A percentile compares a stretch with the other conserved stretches of the same genome.
phyloP scores from a whole-genome alignment of 2,329 filamentous ascomycete genomes.

The Magnaporthiopsis rhizophila region DNA sequence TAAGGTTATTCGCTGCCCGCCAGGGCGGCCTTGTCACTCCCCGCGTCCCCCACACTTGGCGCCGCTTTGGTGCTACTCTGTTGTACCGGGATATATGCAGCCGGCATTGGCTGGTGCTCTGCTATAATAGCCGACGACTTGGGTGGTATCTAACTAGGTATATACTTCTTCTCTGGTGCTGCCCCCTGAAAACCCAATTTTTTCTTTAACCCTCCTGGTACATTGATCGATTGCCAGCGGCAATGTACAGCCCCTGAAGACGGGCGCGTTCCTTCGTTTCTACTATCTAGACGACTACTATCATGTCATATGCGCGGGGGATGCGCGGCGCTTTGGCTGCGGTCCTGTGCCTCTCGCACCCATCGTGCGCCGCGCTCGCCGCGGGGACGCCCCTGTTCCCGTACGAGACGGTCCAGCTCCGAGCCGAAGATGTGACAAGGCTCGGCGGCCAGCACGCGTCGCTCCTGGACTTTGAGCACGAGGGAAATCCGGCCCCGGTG shows the following conservation, averaged over 20 bases:
- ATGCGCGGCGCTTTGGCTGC: background rate
- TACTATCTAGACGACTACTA: background rate
- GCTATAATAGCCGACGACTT: background rate
- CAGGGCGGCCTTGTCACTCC: background rate
- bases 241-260: background rate
- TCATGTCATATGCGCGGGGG: background rate
- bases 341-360: background rate
- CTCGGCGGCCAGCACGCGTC: conserved; percentile 8
- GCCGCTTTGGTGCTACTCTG: background rate
- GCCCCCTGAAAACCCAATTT: no score
- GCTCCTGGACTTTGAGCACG: conserved; percentile 8
- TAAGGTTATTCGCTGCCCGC: background rate
- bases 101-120: no score
- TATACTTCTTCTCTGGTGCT: no score
- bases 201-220: no score
- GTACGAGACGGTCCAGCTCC: conserved; percentile 16
- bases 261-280: background rate
- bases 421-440: conserved; percentile 13
- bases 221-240: no score
- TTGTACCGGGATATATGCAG: background rate
- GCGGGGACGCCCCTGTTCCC: conserved; percentile 11
- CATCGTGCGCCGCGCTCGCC: no score
- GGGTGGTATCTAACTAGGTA: no score
- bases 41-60: background rate
- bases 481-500: conserved; percentile 9